Base-by-base conservation (phyloP, 2,329 filamentous ascomycete species). In the Blastomyces silverae region DNA sequence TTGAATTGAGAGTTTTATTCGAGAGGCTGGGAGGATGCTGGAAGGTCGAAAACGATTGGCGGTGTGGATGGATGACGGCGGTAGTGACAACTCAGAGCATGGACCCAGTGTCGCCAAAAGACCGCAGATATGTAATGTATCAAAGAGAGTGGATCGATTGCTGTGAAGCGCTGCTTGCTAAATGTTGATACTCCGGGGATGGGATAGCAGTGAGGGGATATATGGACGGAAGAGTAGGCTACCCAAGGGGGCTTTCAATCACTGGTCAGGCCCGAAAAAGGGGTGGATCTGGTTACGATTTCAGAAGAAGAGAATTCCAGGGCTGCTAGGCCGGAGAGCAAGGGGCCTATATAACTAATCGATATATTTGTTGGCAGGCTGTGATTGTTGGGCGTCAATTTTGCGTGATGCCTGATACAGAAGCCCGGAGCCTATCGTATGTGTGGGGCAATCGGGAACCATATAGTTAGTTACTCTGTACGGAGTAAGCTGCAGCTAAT, bases 301-400 rank as follows among this genome's bases (percentile, higher is more conserved):
- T 20, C 46, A 13, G 20, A 15, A 39, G 22, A 62, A 20, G 39
- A n/a, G 8, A 20, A 44, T 22, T 46, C 20, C 58, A 44, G 31
- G 37, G 28, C 61, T 22, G 61, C 22, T 53, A 31, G 61, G 20
- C 3, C 11, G 28, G 22, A 48, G 15, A 48, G 31, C 58, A 48
- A 48, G 37, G 52, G 20, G 8, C 48, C 1, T 48, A 57, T 44
- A 56, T 31, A 39, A 22, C 15, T n/a, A 11, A 25, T 6, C 7
- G 25, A 15, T 25, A 57, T 50, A 44, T 61, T 61, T 64, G 63
- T 46, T 64, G 63, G 63, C 63, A 64, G 56, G 28, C 22, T n/a
- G 46, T 59, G 44, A 46, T 64, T 64, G 63, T 64, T 64, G 63
- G 63, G 63, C 63, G 56, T 20, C 44, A 61, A 64, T 31, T 52